These are phyloP conservation scores for Corchorus olitorius DNA, from an alignment of 345 rosid species.

Conservation along the genomic window DNA sequence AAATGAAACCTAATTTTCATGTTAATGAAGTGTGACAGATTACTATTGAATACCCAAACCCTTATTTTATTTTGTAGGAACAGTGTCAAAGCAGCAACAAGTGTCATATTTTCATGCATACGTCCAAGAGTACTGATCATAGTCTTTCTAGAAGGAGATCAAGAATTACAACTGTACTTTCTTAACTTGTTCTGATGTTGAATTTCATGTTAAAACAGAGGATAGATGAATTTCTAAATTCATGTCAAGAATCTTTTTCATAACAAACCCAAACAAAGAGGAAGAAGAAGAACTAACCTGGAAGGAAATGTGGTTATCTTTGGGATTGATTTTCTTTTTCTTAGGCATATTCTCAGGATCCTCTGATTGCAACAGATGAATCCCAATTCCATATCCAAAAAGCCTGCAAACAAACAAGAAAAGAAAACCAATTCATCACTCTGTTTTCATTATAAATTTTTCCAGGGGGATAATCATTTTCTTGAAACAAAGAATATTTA, in stretches of 20 bases:
- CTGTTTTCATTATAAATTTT: not conserved
- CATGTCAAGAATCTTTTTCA: not conserved
- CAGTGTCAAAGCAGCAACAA: not conserved
- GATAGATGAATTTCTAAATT: not conserved
- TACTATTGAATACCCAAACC: not conserved
- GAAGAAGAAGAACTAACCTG: slow-evolving; percentile 42
- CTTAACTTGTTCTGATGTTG: not conserved
- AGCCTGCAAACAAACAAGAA: slow-evolving; percentile 41
- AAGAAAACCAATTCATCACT: not conserved
- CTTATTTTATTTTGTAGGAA: too few relatives aligned
- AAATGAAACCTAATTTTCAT: not conserved
- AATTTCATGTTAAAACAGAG: not conserved
- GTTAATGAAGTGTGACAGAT: not conserved
- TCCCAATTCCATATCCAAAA: slow-evolving; percentile 75
- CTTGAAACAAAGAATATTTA: not conserved
- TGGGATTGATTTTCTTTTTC: slow-evolving; percentile 76
- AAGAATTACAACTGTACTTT: not conserved
- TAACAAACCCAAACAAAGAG: not conserved
- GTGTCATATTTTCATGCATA: not conserved
- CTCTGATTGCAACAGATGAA: slow-evolving; percentile 73
- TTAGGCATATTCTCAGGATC: slow-evolving; percentile 61
- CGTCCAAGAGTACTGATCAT: not conserved
- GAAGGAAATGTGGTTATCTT: slow-evolving; percentile 86
- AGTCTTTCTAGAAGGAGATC: not conserved
- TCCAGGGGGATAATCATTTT: not conserved